Evolutionary conservation across 768 basidiomycete genomes (phyloP), one percentile per base, ranked within the genome.

Genomic region (Lyophyllum atratum): DNA sequence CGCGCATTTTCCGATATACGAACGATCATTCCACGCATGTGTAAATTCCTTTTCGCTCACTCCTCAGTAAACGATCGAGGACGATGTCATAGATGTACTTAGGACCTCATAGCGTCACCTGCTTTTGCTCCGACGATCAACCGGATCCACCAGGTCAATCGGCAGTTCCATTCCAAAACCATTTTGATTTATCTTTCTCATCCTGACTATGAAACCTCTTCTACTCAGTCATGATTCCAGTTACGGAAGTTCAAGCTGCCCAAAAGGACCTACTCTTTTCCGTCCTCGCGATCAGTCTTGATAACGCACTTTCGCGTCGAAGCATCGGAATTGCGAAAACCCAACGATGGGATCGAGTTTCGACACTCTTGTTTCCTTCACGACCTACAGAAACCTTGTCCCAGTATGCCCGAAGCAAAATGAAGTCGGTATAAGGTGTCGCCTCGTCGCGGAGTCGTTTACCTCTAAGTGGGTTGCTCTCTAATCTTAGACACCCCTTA

Each of bases 1-100:
- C 49, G 55, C 24, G 56, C 42, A 61, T 59, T 57, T 33, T 55
- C 59, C 63, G 55, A 61, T 28, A 44, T 54, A 59, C 46, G 39
- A 43, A 55, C 44, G 52, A 53, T 29, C 21, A 24, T 49, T 44
- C 42, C 28, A 53, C 40, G 28, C n/a, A 44, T 22, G 43, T 43
- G 44, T 6, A 49, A 19, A n/a, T 29, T 19, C 7, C 25, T 50
- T 5, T 25, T 31, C 29, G 1, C 17, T 19, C 15, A 10, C n/a
- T 31, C 43, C 25, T 42, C 19, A 17, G 17, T 24, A 1, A 21
- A 46, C 14, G 10, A 3, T 25, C 29, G 54, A 54, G 21, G 2
- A 19, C 28, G 21, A 22, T 47, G 40, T 25, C 12, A 17, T 21
- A 14, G 26, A 40, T 44, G 37, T 29, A n/a, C n/a, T n/a, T n/a